Conservation (phyloP, 176 grass and related monocot genomes). For the Neostapfia colusana region DNA sequence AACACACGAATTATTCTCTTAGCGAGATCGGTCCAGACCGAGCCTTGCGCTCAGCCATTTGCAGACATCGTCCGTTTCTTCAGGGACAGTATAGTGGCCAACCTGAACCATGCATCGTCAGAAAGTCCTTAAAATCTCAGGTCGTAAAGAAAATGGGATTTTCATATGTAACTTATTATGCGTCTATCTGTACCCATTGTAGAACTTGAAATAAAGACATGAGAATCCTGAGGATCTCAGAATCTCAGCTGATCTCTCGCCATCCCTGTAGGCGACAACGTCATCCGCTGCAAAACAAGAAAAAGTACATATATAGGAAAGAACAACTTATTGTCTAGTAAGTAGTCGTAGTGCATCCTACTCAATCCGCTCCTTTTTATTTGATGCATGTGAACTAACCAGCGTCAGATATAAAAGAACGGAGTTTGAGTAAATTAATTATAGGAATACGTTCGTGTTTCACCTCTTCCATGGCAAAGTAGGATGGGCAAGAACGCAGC, state of each 20-base stretch:
- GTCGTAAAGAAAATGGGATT: neutral
- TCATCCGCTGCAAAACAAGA: conserved; percentile 69
- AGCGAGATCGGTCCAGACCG: conserved; percentile 56
- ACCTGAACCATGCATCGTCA: conserved; percentile 54
- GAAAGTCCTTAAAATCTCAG: neutral
- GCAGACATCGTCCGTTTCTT: conserved; percentile 88
- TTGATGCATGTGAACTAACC: too few relatives aligned
- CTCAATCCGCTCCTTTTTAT: too few relatives aligned
- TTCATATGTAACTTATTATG: neutral
- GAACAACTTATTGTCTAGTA: neutral
- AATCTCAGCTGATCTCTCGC: conserved; percentile 71
- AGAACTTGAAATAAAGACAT: conserved; percentile 65
- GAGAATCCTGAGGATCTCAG: conserved; percentile 65
- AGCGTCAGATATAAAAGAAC: too few relatives aligned
- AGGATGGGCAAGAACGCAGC: conserved; percentile 68
- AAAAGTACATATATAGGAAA: neutral
- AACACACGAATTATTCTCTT: conserved; percentile 12
- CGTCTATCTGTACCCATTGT: conserved; percentile 58
- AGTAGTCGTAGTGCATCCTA: neutral
- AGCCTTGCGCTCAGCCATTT: conserved; percentile 67
- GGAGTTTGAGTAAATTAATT: too few relatives aligned
- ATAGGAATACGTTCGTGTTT: neutral
- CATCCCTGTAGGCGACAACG: conserved; percentile 75
- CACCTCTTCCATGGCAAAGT: conserved; percentile 81
- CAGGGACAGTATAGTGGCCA: conserved; percentile 89